A percentile compares a stretch with the other conserved stretches of the same genome.
Evolutionary conservation across 257 asterid species (phyloP).

Genomic region (Solanum arcanum): DNA sequence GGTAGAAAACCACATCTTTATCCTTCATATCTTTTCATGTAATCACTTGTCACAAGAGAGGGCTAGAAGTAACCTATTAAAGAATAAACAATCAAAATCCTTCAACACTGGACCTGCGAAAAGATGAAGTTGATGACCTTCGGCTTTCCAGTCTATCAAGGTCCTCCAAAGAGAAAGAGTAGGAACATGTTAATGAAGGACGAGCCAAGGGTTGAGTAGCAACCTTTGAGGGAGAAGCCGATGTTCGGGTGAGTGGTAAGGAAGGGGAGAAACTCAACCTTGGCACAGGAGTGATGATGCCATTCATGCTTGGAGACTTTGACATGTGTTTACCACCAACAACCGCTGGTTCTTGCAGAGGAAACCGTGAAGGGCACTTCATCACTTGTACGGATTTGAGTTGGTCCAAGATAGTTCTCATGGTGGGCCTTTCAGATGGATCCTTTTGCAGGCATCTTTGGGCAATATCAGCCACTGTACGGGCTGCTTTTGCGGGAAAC

Average conservation of each 20-base stretch:
- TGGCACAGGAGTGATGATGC: slow-evolving; percentile 41
- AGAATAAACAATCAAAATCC: slow-evolving; percentile 47
- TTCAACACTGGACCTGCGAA: slow-evolving; percentile 58
- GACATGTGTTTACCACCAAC: slow-evolving; percentile 52
- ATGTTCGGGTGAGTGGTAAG: slow-evolving; percentile 30
- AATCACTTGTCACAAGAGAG: slow-evolving; percentile 24
- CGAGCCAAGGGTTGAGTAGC: slow-evolving; percentile 30
- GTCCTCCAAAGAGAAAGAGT: slow-evolving; percentile 37
- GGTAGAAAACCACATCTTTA: slow-evolving; percentile 15
- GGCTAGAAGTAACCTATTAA: background rate
- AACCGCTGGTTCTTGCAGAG: slow-evolving; percentile 74
- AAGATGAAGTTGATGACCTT: slow-evolving; percentile 44
- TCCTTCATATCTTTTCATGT: slow-evolving; percentile 17
- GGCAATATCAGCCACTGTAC: slow-evolving; percentile 78
- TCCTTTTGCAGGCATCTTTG: slow-evolving; percentile 76
- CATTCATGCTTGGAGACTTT: slow-evolving; percentile 75
- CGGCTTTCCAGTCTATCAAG: slow-evolving; percentile 46
- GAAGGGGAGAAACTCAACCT: slow-evolving; percentile 41
- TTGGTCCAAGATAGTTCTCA: slow-evolving; percentile 74
- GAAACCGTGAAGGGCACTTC: slow-evolving; percentile 71
- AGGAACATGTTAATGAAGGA: slow-evolving; percentile 45
- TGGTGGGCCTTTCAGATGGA: slow-evolving; percentile 84
- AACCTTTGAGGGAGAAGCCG: slow-evolving; percentile 27
- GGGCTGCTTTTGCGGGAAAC: slow-evolving; percentile 76
- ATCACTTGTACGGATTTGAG: slow-evolving; percentile 66